Evolutionary conservation across 352 stramenopile species (phyloP).

Genomic region (Pseudoperonospora humuli): DNA sequence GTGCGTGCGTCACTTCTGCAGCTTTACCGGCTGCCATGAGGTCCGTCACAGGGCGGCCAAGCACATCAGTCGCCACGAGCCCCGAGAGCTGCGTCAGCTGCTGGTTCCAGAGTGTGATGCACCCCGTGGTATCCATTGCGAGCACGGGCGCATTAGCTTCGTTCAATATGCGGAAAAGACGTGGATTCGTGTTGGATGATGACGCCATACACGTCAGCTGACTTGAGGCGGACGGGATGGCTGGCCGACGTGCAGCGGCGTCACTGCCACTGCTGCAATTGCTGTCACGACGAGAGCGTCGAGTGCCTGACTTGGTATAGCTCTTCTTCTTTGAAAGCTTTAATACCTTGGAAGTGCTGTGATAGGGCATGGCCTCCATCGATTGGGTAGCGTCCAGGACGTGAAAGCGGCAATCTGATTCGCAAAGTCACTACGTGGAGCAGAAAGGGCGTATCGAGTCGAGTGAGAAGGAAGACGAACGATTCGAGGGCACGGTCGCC

Average conservation of each 20-base stretch:
- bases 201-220: neutral
- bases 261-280: constrained; percentile 16
- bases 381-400: neutral
- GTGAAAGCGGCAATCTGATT: neutral
- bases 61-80: constrained; percentile 17
- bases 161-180: constrained; percentile 40
- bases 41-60: constrained; percentile 32
- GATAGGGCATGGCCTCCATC: neutral
- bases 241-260: constrained; percentile 8
- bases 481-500: neutral
- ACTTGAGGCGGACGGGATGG: constrained; percentile 4
- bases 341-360: neutral
- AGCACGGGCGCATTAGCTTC: constrained; percentile 47
- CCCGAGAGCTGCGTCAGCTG: constrained; percentile 41
- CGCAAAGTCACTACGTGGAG: neutral
- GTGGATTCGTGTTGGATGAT: constrained; percentile 2
- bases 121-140: constrained; percentile 29
- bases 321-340: neutral
- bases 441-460: neutral
- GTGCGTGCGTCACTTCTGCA: constrained; percentile 7
- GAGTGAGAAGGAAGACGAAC: neutral
- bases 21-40: constrained; percentile 19
- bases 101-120: constrained; percentile 62
- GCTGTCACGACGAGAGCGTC: constrained; percentile 13
- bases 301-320: constrained; percentile 1